These are phyloP conservation scores for Pseudogymnoascus sp. DNA, from an alignment of 2,329 filamentous ascomycete genomes.

Conservation along the genomic window DNA sequence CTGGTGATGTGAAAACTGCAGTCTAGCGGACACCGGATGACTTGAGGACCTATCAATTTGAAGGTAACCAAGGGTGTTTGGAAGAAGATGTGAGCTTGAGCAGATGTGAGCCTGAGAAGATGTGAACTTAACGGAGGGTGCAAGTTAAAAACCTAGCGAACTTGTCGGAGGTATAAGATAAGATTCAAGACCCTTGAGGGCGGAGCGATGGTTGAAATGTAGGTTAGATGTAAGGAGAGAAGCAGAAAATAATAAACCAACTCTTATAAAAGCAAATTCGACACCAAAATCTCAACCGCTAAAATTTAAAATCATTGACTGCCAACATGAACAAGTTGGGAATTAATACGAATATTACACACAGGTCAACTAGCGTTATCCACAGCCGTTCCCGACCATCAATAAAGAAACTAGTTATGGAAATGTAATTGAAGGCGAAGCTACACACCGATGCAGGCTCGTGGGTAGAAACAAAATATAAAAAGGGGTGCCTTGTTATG, in stretches of 20 bases:
- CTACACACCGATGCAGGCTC: background rate
- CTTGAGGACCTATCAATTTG: background rate
- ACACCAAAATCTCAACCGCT: background rate
- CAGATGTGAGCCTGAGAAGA: background rate
- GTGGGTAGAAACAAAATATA: background rate
- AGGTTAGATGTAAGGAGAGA: background rate
- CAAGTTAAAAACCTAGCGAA: background rate
- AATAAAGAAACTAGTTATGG: background rate
- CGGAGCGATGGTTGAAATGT: background rate
- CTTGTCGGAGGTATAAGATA: background rate
- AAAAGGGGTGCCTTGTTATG: background rate
- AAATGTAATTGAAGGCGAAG: background rate
- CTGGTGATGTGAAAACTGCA: background rate
- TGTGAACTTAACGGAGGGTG: background rate
- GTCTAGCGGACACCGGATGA: background rate
- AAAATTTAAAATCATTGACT: background rate
- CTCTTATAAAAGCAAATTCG: background rate
- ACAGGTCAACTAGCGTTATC: too few relatives aligned
- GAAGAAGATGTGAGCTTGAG: background rate
- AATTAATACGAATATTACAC: too few relatives aligned
- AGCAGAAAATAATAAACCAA: background rate
- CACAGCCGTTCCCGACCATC: too few relatives aligned
- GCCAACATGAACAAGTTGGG: too few relatives aligned
- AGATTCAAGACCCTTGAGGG: background rate
- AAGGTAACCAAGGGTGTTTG: background rate